Percentiles rank a stretch among this genome's conserved stretches.
Conservation (phyloP, 108 stramenopile genomes). For the Thalassiosira profunda region DNA sequence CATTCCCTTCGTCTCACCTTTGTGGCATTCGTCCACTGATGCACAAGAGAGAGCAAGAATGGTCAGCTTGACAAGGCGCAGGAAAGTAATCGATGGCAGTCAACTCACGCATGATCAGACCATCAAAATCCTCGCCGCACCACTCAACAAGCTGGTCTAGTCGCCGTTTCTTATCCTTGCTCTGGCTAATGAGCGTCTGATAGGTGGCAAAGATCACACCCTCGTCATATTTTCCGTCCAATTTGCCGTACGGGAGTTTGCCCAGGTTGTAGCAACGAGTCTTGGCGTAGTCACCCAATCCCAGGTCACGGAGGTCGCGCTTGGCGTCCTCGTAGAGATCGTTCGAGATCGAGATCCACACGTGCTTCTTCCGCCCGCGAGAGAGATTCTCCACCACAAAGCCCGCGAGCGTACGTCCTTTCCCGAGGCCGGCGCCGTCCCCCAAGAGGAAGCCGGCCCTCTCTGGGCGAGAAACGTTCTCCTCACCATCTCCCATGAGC, state of each 20-base stretch:
- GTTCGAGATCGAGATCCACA: conserved; percentile 49
- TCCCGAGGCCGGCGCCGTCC: conserved; percentile 85
- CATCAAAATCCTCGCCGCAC: conserved; percentile 42
- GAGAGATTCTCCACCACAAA: conserved; percentile 58
- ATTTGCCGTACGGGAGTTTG: conserved; percentile 36
- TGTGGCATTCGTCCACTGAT: conserved; percentile 44
- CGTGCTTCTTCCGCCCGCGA: conserved; percentile 49
- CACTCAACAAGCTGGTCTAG: conserved; percentile 54
- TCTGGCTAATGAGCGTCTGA: conserved; percentile 23
- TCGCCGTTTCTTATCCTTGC: conserved; percentile 4
- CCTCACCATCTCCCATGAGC: too few species aligned
- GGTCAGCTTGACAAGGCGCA: too few species aligned
- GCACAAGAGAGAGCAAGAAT: too few species aligned
- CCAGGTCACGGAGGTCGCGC: conserved; percentile 52
- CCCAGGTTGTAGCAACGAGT: conserved; percentile 41
- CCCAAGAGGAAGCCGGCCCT: conserved; percentile 81
- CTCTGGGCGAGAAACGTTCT: conserved; percentile 32
- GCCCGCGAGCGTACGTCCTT: conserved; percentile 64
- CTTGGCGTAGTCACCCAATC: conserved; percentile 27
- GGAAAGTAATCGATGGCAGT: too few species aligned
- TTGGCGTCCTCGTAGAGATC: conserved; percentile 65
- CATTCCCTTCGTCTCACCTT: too few species aligned
- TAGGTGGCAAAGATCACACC: conserved; percentile 45
- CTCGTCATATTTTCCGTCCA: conserved; percentile 17
- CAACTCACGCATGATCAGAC: conserved; percentile 54